These are phyloP conservation scores for Hypoxylon lienhwacheense DNA, from an alignment of 495 filamentous ascomycete genomes.

Conservation along the genomic window DNA sequence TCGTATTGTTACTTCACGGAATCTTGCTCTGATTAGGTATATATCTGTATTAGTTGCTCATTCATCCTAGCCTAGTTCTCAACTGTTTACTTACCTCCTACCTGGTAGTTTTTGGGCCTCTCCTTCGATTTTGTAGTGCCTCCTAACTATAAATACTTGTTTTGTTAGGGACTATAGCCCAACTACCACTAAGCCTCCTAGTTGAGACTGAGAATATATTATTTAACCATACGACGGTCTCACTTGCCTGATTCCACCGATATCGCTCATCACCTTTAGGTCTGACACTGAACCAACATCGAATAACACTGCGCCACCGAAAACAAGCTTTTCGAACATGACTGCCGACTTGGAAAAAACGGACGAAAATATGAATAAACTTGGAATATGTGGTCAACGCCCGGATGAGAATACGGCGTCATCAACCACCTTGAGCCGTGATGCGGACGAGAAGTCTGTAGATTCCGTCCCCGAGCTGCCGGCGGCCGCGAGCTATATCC, in stretches of 20 bases:
- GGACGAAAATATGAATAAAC: slow-evolving; percentile 15
- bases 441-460: slow-evolving; percentile 19
- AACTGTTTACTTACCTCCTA: no score
- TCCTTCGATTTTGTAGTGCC: no score
- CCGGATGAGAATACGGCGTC: slow-evolving; percentile 20
- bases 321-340: slow-evolving; percentile 9
- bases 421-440: slow-evolving; percentile 9
- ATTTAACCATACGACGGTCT: no score
- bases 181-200: no score
- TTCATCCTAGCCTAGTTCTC: no score
- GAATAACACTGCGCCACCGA: neutral
- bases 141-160: no score
- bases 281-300: neutral
- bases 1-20: no score
- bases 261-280: slow-evolving; percentile 10
- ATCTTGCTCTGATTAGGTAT: no score
- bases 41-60: no score
- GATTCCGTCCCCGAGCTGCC: slow-evolving; percentile 16
- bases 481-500: slow-evolving; percentile 17
- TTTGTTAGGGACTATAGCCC: no score
- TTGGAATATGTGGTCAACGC: neutral
- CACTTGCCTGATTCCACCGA: slow-evolving; percentile 12
- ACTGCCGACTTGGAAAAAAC: slow-evolving; percentile 21
- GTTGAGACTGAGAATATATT: no score
- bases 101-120: no score